These are phyloP conservation scores for Mycena vulgaris DNA, from an alignment of 768 basidiomycete genomes.

Conservation along the genomic window DNA sequence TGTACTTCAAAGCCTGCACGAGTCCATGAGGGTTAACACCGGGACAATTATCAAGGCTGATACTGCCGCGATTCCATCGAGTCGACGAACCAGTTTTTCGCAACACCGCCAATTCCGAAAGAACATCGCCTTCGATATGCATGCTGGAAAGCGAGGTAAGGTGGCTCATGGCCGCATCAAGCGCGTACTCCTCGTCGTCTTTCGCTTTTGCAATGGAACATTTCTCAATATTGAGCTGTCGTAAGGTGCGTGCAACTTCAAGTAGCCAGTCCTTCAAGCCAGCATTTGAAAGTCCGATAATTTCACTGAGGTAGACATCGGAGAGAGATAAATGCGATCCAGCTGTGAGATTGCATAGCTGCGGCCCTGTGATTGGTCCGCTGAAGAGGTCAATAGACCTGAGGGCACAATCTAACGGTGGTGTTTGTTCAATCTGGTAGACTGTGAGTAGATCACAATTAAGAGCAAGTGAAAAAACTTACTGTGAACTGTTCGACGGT, in stretches of 20 bases:
- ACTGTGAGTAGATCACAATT: neutral
- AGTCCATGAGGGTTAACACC: slow-evolving; percentile 22
- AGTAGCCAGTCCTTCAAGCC: slow-evolving; percentile 22
- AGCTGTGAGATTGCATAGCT: slow-evolving; percentile 25
- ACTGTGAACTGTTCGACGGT: slow-evolving; percentile 15
- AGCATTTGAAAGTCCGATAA: slow-evolving; percentile 17
- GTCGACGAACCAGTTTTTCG: slow-evolving; percentile 11
- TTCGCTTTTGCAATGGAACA: slow-evolving; percentile 17
- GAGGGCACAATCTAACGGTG: slow-evolving; percentile 14
- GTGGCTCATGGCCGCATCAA: slow-evolving; percentile 14
- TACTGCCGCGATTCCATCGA: neutral
- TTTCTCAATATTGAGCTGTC: slow-evolving; percentile 14
- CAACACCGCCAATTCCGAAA: slow-evolving; percentile 19
- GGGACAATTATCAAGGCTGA: slow-evolving; percentile 12
- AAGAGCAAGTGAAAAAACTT: slow-evolving; percentile 6
- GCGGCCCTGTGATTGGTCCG: slow-evolving; percentile 21
- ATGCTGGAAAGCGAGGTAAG: slow-evolving; percentile 10
- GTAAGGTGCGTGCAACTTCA: slow-evolving; percentile 2
- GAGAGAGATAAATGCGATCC: slow-evolving; percentile 18
- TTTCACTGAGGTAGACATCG: slow-evolving; percentile 10
- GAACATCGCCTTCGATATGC: slow-evolving; percentile 15
- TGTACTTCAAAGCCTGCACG: slow-evolving; percentile 21
- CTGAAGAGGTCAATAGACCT: neutral
- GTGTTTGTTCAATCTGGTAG: slow-evolving; percentile 19
- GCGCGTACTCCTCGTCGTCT: slow-evolving; percentile 25